Evolutionary conservation across 1,284 basidiomycete genomes (phyloP).

Genomic region (Moesziomyces sp.): DNA sequence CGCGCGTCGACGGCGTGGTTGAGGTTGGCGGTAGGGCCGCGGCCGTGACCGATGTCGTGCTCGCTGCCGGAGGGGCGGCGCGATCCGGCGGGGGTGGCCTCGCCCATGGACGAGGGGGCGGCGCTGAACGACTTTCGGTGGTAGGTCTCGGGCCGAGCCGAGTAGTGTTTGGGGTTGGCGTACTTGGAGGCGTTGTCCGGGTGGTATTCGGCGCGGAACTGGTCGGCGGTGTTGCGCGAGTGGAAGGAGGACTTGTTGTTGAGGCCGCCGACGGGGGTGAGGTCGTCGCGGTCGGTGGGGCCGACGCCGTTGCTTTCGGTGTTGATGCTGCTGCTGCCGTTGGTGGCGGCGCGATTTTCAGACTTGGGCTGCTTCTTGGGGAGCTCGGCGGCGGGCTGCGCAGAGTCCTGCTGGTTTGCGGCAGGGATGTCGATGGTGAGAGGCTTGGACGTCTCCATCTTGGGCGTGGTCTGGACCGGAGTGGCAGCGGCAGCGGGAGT

Average conservation of each 20-base stretch:
- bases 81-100: slow-evolving; percentile 30
- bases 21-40: slow-evolving; percentile 48
- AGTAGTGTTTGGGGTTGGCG: slow-evolving; percentile 59
- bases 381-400: slow-evolving; percentile 24
- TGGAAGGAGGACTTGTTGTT: slow-evolving; percentile 51
- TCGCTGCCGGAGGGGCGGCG: slow-evolving; percentile 35
- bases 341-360: slow-evolving; percentile 15
- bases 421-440: slow-evolving; percentile 47
- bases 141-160: slow-evolving; percentile 57
- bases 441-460: slow-evolving; percentile 28
- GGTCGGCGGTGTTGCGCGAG: slow-evolving; percentile 47
- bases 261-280: slow-evolving; percentile 31
- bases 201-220: slow-evolving; percentile 50
- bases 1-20: slow-evolving; percentile 43
- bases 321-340: slow-evolving; percentile 26
- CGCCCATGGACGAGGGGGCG: slow-evolving; percentile 30
- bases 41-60: slow-evolving; percentile 44
- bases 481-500: no score
- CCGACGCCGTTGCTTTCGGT: not conserved
- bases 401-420: slow-evolving; percentile 13
- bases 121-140: slow-evolving; percentile 53
- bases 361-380: slow-evolving; percentile 48
- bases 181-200: slow-evolving; percentile 52
- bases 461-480: slow-evolving; percentile 1
- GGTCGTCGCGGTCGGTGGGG: slow-evolving; percentile 12